These are phyloP conservation scores for Podospora australis DNA, from an alignment of 495 filamentous ascomycete species.

Conservation along the genomic window DNA sequence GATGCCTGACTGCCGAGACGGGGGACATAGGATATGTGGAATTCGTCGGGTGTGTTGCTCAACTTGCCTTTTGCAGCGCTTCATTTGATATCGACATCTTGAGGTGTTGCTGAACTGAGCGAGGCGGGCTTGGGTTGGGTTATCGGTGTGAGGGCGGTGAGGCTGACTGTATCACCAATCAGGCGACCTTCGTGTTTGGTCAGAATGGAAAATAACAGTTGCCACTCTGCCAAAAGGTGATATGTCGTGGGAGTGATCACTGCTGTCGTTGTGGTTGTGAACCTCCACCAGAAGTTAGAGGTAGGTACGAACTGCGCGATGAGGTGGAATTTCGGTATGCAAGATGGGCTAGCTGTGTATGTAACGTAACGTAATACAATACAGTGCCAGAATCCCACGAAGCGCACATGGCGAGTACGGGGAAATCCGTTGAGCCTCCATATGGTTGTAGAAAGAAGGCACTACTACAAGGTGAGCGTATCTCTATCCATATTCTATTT, in stretches of 20 bases:
- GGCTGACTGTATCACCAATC: neutral
- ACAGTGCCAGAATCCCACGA: constrained; percentile 2
- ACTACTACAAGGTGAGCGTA: too few relatives aligned
- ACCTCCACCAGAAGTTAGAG: neutral
- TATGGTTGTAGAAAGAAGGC: neutral
- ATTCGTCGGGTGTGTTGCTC: neutral
- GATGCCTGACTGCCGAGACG: neutral
- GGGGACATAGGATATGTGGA: neutral
- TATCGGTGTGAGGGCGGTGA: too few relatives aligned
- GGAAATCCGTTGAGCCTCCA: neutral
- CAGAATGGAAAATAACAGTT: neutral
- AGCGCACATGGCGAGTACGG: constrained; percentile 3
- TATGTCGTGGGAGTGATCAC: neutral
- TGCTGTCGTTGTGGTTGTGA: constrained; percentile 1
- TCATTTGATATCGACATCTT: constrained; percentile 95
- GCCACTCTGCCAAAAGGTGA: neutral
- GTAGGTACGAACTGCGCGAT: neutral
- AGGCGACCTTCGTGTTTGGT: neutral
- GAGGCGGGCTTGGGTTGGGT: too few relatives aligned
- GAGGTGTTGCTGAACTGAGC: neutral
- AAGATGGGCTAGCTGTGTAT: neutral
- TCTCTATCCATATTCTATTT: too few relatives aligned
- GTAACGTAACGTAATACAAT: neutral
- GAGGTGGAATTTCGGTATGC: neutral
- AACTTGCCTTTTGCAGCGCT: constrained; percentile 81